Evolutionary conservation across 495 filamentous ascomycete species (phyloP).

Genomic region (Podospora comata): DNA sequence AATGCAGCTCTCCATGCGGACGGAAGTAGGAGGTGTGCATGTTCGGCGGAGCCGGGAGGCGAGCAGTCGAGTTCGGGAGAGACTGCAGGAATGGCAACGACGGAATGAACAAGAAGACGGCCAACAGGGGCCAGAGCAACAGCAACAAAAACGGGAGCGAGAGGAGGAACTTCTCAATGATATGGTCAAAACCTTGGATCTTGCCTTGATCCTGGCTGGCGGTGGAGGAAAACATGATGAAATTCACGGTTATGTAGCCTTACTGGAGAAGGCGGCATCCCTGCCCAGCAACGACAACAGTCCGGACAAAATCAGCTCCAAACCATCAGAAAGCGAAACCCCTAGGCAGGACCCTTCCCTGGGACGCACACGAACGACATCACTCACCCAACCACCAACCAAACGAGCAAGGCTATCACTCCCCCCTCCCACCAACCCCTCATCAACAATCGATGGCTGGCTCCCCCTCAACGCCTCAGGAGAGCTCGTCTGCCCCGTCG

Average conservation of each 20-base stretch:
- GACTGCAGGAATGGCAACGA: too few relatives aligned
- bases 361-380: conserved; percentile 28
- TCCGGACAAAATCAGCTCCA: background rate
- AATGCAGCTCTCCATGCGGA: too few relatives aligned
- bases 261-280: background rate
- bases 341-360: conserved; percentile 56
- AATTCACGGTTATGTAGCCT: background rate
- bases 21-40: too few relatives aligned
- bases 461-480: too few relatives aligned
- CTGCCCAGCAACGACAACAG: background rate
- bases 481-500: too few relatives aligned
- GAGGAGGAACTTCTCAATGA: conserved; percentile 23
- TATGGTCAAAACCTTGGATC: conserved; percentile 68
- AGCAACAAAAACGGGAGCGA: background rate
- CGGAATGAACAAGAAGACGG: background rate
- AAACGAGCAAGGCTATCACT: conserved; percentile 7
- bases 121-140: background rate
- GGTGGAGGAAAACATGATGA: conserved; percentile 44
- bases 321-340: conserved; percentile 50
- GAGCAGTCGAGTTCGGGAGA: too few relatives aligned
- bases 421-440: background rate
- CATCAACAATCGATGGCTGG: too few relatives aligned
- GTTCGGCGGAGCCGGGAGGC: too few relatives aligned
- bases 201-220: conserved; percentile 78
- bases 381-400: background rate